Conservation (phyloP, 2,329 filamentous ascomycete species). For the Fusarium sublunatum region DNA sequence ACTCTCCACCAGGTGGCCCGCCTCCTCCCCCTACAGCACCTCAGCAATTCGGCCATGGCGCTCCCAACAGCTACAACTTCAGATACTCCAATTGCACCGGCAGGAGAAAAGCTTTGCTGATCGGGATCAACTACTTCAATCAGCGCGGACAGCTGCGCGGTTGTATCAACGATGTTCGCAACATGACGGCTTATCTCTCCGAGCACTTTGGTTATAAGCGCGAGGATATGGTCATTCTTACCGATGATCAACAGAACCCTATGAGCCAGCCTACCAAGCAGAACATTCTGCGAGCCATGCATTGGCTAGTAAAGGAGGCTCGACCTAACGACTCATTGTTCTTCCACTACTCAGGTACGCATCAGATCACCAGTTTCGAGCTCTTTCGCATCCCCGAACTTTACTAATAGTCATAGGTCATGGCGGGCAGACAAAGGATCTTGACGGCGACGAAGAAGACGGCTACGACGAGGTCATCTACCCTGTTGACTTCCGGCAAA, state of each 20-base stretch:
- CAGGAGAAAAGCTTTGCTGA: slow-evolving; percentile 86
- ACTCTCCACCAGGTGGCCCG: slow-evolving; percentile 57
- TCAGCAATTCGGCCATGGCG: slow-evolving; percentile 82
- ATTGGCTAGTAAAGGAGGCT: slow-evolving; percentile 96
- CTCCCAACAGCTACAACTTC: slow-evolving; percentile 83
- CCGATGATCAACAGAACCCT: slow-evolving; percentile 95
- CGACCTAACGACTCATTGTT: slow-evolving; percentile 93
- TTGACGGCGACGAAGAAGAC: slow-evolving; percentile 83
- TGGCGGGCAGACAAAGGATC: slow-evolving; percentile 82
- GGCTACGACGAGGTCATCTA: slow-evolving; percentile 88
- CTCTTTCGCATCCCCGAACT: not conserved
- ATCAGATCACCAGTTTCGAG: not conserved
- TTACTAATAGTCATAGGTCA: slow-evolving; percentile 64
- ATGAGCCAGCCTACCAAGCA: slow-evolving; percentile 98
- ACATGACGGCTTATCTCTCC: slow-evolving; percentile 92
- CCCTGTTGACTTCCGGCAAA: slow-evolving; percentile 81
- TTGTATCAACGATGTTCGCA: slow-evolving; percentile 97
- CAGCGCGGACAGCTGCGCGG: slow-evolving; percentile 90
- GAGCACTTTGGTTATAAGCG: slow-evolving; percentile 91
- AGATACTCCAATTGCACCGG: slow-evolving; percentile 94
- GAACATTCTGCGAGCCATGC: slow-evolving; percentile 95
- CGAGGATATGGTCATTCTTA: slow-evolving; percentile 97
- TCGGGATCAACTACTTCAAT: slow-evolving; percentile 97
- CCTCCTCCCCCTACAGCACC: slow-evolving; percentile 73
- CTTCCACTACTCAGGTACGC: slow-evolving; percentile 92